Conservation (phyloP, 1,284 basidiomycete species). For the Fomitopsis palustris region DNA sequence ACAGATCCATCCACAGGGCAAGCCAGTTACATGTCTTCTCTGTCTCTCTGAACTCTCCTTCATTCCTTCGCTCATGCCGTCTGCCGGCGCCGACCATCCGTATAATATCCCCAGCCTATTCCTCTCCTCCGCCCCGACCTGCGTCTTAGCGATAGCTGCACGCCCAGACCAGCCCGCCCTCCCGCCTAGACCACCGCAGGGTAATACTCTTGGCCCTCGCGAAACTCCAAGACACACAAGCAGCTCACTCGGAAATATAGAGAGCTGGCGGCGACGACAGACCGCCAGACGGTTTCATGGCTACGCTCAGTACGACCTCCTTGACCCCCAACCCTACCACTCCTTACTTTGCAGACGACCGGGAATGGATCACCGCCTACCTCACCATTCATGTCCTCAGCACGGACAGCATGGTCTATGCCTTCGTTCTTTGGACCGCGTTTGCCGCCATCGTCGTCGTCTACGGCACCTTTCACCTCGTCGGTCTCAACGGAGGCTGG, state of each 20-base stretch:
- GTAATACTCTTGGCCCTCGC: neutral
- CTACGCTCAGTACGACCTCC: conserved; percentile 16
- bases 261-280: neutral
- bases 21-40: neutral
- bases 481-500: conserved; percentile 37
- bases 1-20: neutral
- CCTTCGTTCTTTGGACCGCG: conserved; percentile 51
- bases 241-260: neutral
- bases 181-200: neutral
- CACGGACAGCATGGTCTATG: conserved; percentile 49
- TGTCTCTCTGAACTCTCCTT: neutral
- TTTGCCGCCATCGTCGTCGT: conserved; percentile 39
- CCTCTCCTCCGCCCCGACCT: neutral
- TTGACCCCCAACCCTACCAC: conserved; percentile 38
- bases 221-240: neutral
- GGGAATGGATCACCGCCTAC: conserved; percentile 55
- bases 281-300: conserved; percentile 4
- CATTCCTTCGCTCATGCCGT: neutral
- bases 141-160: neutral
- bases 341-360: conserved; percentile 41
- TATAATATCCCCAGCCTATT: neutral
- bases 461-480: conserved; percentile 39
- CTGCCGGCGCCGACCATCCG: neutral
- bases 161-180: neutral
- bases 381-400: conserved; percentile 51